phyloP scores from a whole-genome alignment of 257 asterid species.

The Voacanga thouarsii region DNA sequence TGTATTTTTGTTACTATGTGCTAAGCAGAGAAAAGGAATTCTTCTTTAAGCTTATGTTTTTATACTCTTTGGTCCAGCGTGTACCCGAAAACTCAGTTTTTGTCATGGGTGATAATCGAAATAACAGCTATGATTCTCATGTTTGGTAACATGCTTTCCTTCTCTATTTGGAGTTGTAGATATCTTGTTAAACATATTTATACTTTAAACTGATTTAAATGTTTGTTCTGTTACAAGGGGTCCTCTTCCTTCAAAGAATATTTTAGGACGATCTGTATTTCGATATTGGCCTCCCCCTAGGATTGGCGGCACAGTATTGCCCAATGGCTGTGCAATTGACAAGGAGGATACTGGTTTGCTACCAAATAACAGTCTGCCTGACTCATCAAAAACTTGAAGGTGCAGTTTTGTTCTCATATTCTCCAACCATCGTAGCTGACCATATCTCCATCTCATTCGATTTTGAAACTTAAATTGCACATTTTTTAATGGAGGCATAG shows the following conservation, averaged over 20 bases:
- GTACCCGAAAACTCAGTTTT: slow-evolving; percentile 79
- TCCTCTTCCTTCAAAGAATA: slow-evolving; percentile 79
- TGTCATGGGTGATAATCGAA: slow-evolving; percentile 96
- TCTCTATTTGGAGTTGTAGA: slow-evolving; percentile 13
- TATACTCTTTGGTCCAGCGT: slow-evolving; percentile 43
- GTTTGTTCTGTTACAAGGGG: slow-evolving; percentile 47
- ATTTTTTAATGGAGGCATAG: background rate
- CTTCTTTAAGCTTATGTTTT: slow-evolving; percentile 12
- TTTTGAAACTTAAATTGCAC: background rate
- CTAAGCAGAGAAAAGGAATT: background rate
- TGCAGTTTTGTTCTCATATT: background rate
- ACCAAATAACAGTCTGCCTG: slow-evolving; percentile 28
- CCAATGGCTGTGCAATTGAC: slow-evolving; percentile 58
- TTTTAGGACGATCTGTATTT: slow-evolving; percentile 76
- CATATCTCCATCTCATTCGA: background rate
- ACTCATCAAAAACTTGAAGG: slow-evolving; percentile 5
- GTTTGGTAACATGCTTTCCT: slow-evolving; percentile 60
- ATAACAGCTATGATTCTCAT: slow-evolving; percentile 92
- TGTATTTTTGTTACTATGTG: background rate
- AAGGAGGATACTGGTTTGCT: slow-evolving; percentile 36
- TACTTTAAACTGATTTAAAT: background rate
- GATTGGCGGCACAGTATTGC: slow-evolving; percentile 67
- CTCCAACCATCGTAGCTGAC: background rate
- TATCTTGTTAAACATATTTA: slow-evolving; percentile 12
- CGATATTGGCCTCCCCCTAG: slow-evolving; percentile 91